Percentiles rank a stretch among this genome's conserved stretches.
phyloP scores from a whole-genome alignment of 208 protist genomes.

The Acanthamoeba triangularis region DNA sequence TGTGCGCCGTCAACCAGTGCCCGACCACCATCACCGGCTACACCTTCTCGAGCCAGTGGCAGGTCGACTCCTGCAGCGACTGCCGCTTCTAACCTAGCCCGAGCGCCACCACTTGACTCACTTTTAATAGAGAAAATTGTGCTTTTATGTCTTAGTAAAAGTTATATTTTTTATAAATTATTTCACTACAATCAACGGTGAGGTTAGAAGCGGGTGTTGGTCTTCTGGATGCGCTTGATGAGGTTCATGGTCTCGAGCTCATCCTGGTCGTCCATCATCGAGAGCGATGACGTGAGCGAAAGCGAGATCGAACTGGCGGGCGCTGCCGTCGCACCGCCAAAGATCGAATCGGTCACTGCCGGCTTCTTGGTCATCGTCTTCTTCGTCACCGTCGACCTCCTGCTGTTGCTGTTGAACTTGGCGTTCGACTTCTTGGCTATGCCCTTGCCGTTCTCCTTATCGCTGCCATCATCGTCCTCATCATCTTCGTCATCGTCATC shows the following conservation, averaged over 20 bases:
- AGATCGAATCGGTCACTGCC: background rate
- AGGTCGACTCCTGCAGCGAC: no score
- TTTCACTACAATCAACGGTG: no score
- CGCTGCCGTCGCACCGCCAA: background rate
- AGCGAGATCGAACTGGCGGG: background rate
- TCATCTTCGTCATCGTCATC: background rate
- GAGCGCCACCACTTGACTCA: no score
- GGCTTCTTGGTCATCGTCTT: background rate
- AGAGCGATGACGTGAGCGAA: background rate
- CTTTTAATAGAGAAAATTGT: no score
- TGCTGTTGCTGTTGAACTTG: background rate
- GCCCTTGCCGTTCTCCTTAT: conserved; percentile 3
- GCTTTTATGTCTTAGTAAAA: no score
- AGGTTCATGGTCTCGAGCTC: conserved; percentile 21
- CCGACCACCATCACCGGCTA: no score
- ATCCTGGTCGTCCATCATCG: conserved; percentile 35
- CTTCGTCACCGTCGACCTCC: background rate
- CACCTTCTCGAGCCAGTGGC: no score
- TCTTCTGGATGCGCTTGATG: conserved; percentile 66
- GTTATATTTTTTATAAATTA: no score
- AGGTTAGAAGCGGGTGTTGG: background rate
- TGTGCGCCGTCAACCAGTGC: no score
- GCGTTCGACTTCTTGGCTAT: background rate
- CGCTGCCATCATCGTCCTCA: background rate
- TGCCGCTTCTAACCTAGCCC: no score